Evolutionary conservation across 257 asterid species (phyloP).

Genomic region (Solanum appendiculatum): DNA sequence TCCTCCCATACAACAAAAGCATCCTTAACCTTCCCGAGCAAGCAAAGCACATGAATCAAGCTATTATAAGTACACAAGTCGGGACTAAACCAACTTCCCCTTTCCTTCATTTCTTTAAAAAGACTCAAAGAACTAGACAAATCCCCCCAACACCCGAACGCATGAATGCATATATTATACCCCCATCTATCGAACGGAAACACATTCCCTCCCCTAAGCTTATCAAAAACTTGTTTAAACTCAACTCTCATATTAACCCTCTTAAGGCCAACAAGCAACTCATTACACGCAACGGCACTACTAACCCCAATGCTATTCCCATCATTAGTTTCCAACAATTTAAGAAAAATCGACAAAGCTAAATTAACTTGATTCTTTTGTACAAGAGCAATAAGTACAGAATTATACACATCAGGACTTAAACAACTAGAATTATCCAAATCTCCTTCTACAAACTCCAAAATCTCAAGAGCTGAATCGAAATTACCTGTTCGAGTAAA

Average conservation of each 20-base stretch:
- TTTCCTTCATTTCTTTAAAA: slow-evolving; percentile 91
- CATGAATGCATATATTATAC: slow-evolving; percentile 78
- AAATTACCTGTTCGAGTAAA: slow-evolving; percentile 58
- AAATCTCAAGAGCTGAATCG: slow-evolving; percentile 54
- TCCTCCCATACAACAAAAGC: slow-evolving; percentile 84
- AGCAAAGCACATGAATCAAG: slow-evolving; percentile 72
- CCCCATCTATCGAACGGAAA: slow-evolving; percentile 78
- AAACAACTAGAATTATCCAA: slow-evolving; percentile 24
- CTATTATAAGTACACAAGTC: slow-evolving; percentile 90
- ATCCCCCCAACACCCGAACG: slow-evolving; percentile 80
- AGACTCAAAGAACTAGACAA: slow-evolving; percentile 42
- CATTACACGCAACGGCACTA: slow-evolving; percentile 74
- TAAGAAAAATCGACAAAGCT: slow-evolving; percentile 64
- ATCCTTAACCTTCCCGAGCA: slow-evolving; percentile 76
- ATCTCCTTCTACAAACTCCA: slow-evolving; percentile 48
- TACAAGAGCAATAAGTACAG: slow-evolving; percentile 68
- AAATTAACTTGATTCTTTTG: slow-evolving; percentile 48
- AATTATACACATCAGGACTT: slow-evolving; percentile 46
- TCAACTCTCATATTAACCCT: slow-evolving; percentile 60
- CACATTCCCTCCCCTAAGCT: slow-evolving; percentile 37
- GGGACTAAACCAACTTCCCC: slow-evolving; percentile 40
- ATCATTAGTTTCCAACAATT: slow-evolving; percentile 40
- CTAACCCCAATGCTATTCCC: slow-evolving; percentile 23
- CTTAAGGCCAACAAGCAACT: slow-evolving; percentile 74
- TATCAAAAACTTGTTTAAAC: slow-evolving; percentile 42